A percentile compares a stretch with the other conserved stretches of the same genome.
Evolutionary conservation across 2,329 filamentous ascomycete species (phyloP).

Genomic region (Epicoccum sorghinum): DNA sequence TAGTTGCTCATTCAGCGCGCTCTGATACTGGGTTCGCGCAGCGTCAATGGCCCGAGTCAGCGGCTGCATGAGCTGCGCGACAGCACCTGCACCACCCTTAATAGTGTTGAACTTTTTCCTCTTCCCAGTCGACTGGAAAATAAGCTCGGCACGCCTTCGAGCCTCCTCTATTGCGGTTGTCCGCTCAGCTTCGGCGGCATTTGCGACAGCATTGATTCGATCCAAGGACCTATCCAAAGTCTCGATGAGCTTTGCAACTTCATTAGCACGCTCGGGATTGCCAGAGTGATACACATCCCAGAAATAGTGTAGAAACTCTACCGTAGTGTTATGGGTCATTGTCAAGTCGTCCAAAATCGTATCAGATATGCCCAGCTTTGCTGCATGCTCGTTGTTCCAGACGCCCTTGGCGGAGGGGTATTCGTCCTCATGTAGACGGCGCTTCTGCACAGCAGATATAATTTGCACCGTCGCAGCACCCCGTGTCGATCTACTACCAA

Average conservation of each 20-base stretch:
- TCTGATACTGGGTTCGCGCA: constrained; percentile 74
- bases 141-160: constrained; percentile 72
- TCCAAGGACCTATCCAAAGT: constrained; percentile 78
- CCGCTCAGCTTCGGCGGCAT: constrained; percentile 78
- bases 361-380: constrained; percentile 45
- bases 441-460: constrained; percentile 67
- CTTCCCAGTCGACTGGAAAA: constrained; percentile 75
- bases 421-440: constrained; percentile 62
- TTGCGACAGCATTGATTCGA: constrained; percentile 79
- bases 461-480: constrained; percentile 69
- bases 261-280: constrained; percentile 77
- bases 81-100: constrained; percentile 76
- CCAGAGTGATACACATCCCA: constrained; percentile 92
- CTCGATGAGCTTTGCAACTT: constrained; percentile 81
- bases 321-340: constrained; percentile 87
- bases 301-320: constrained; percentile 97
- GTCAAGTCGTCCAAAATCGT: constrained; percentile 66
- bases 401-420: constrained; percentile 31
- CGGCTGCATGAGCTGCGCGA: constrained; percentile 77
- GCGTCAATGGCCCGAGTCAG: constrained; percentile 72
- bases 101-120: constrained; percentile 74
- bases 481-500: constrained; percentile 73
- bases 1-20: constrained; percentile 68
- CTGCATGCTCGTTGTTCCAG: constrained; percentile 37
- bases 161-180: constrained; percentile 68